A percentile compares a stretch with the other conserved stretches of the same genome.
Conservation (phyloP, 1,139 yeast genomes). For the Petasospora rhodanensis region DNA sequence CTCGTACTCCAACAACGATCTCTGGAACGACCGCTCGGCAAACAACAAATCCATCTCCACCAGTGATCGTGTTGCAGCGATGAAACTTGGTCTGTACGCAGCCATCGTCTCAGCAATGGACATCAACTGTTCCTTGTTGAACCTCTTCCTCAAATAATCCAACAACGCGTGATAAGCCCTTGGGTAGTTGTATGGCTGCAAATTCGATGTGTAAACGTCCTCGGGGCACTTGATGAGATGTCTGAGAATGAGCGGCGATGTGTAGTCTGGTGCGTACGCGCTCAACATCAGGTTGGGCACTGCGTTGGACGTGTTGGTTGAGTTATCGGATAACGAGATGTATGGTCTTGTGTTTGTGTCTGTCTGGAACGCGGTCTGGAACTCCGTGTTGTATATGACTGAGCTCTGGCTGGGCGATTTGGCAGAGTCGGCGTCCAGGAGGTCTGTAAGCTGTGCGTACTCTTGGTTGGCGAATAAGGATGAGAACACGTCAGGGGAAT, state of each 20-base stretch:
- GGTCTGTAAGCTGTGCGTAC: conserved; percentile 24
- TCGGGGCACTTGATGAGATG: conserved; percentile 60
- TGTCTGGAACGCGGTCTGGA: conserved; percentile 24
- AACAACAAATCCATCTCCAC: conserved; percentile 63
- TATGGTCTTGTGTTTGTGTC: conserved; percentile 26
- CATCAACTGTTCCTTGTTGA: conserved; percentile 46
- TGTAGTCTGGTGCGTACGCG: conserved; percentile 36
- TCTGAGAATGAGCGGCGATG: conserved; percentile 53
- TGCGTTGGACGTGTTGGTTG: conserved; percentile 13
- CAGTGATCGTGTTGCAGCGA: conserved; percentile 64
- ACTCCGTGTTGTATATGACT: conserved; percentile 21
- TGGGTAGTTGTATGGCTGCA: conserved; percentile 61
- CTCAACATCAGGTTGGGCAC: conserved; percentile 14
- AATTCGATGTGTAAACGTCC: conserved; percentile 52
- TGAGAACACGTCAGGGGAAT: conserved; percentile 35
- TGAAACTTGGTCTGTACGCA: conserved; percentile 66
- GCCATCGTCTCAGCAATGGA: conserved; percentile 63
- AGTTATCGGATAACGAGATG: conserved; percentile 27
- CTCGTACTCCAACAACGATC: conserved; percentile 66
- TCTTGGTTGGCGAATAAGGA: conserved; percentile 26
- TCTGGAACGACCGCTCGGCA: conserved; percentile 64
- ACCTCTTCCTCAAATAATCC: conserved; percentile 49
- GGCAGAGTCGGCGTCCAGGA: conserved; percentile 20
- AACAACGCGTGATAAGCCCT: conserved; percentile 61
- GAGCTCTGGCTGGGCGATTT: conserved; percentile 24